Evolutionary conservation across 2,329 filamentous ascomycete genomes (phyloP), one percentile per base, ranked within the genome.

Genomic region (Epicoccum nigrum): DNA sequence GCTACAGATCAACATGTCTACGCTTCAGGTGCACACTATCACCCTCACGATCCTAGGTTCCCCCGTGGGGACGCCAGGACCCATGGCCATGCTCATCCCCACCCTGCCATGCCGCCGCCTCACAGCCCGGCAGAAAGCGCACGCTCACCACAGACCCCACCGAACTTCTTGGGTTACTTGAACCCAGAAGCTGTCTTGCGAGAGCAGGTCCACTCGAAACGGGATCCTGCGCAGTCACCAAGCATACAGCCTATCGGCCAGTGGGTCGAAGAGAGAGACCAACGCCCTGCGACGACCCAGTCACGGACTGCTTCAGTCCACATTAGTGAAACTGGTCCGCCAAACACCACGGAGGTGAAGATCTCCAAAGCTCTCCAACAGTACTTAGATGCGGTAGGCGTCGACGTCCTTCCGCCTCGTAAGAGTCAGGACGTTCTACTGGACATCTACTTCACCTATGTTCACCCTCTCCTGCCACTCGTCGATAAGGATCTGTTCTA

Each of bases 391-490:
- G 70, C 71, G 38, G 66, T 73, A 49, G 67, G 68, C 44, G 67
- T 73, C 25, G 54, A 64, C 5, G 66, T 69, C 47, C 60, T 72
- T 32, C 73, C 68, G 30, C 73, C 64, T 47, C 68, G 60, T 19
- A 68, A 52, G 59, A 63, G 67, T 58, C 73, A 72, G 49, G 58
- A 74, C 38, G 65, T 65, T 4, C 62, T 80, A 4, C 64, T 79
- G 13, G 69, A 77, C 37, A 73, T 79, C 8, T 80, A 78, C 60
- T 78, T 80, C 45, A 54, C 58, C 28, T 76, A 73, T 45, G 68
- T 80, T 1, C 76, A 81, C 42, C 77, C 77, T 16, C 62, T 81
- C 4, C 68, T 81, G 4, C 78, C 78, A 2, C 64, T 81, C 2
- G 68, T 81, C 19, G 73, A 79, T 56, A 73, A 76, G 55, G 64